Evolutionary conservation across 2,329 filamentous ascomycete genomes (phyloP), one percentile per base, ranked within the genome.

Genomic region (Trichoderma asperellum): DNA sequence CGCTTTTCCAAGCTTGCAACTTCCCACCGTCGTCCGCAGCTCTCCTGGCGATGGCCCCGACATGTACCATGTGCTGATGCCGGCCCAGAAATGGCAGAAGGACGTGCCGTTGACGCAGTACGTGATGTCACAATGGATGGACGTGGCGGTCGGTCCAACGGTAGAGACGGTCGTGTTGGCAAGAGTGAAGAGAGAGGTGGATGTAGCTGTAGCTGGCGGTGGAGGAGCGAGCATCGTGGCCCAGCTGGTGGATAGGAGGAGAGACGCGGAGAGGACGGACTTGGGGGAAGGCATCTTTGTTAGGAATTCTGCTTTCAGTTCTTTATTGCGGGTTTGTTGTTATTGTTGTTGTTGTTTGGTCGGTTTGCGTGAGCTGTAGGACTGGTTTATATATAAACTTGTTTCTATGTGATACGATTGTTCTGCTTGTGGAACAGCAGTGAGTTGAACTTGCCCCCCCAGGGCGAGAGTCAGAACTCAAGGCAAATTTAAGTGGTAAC

Each of bases 71-170:
- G 74, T 73, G 7, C 78, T 81, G 56, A 81, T 71, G 18, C 80
- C 80, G 29, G 73, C 75, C 76, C 80, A 83, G 73, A 77, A 80
- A 71, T 80, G 77, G 73, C 81, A 82, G 76, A 78, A 82, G 2
- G 76, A 76, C 4, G 74, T 75, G 16, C 72, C 70, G 18, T 75
- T 73, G 53, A 78, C 77, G 74, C 81, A 81, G 73, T 80, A 81
- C 29, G 72, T 70, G 71, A 78, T 75, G 66, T 79, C 75, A 74
- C 81, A 82, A 61, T 74, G 63, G 52, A 37, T 27, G 32, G 53
- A 52, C 5, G 21, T n/a, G 5, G 55, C 35, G 18, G 56, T 58
- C 14, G 66, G 32, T 4, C 11, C 24, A 5, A 47, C 47, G 24
- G 60, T 58, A 24, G 62, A 12, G 21, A 35, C 27, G 24, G 52